These are phyloP conservation scores for Hondaea fermentalgiana DNA, from an alignment of 108 stramenopile genomes.

Conservation along the genomic window DNA sequence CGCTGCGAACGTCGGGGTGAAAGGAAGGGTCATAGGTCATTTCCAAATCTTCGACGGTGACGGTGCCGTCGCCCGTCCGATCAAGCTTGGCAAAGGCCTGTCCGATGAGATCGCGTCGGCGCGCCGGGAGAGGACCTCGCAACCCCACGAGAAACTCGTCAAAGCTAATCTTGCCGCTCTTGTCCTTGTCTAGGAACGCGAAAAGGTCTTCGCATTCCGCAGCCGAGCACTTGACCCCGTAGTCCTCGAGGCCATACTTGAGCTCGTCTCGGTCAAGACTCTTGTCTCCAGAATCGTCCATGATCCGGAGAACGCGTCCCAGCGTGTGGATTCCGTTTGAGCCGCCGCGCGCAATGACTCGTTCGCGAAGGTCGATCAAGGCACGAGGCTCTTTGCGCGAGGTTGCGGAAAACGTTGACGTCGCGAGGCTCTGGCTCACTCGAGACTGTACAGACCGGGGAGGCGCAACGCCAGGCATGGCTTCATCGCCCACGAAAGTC, in stretches of 20 bases:
- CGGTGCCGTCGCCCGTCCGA: slow-evolving; percentile 28
- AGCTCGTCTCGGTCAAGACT: slow-evolving; percentile 31
- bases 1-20: slow-evolving; percentile 32
- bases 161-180: slow-evolving; percentile 33
- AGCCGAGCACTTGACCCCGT: slow-evolving; percentile 14
- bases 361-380: neutral
- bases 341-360: neutral
- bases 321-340: neutral
- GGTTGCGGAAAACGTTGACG: no score
- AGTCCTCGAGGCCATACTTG: slow-evolving; percentile 36
- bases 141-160: slow-evolving; percentile 39
- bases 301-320: slow-evolving; percentile 24
- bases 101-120: slow-evolving; percentile 15
- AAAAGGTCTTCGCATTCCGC: slow-evolving; percentile 32
- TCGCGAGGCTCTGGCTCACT: no score
- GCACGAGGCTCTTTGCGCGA: neutral
- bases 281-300: slow-evolving; percentile 37
- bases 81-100: slow-evolving; percentile 31
- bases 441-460: no score
- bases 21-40: slow-evolving; percentile 24
- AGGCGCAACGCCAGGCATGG: neutral
- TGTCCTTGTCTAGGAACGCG: slow-evolving; percentile 30
- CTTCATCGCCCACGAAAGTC: neutral
- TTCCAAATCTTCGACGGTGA: slow-evolving; percentile 32
- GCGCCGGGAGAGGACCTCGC: slow-evolving; percentile 30